Percentiles rank a stretch among this genome's conserved stretches.
Evolutionary conservation across 2,329 filamentous ascomycete genomes (phyloP).

Genomic region (Cladosporium velox): DNA sequence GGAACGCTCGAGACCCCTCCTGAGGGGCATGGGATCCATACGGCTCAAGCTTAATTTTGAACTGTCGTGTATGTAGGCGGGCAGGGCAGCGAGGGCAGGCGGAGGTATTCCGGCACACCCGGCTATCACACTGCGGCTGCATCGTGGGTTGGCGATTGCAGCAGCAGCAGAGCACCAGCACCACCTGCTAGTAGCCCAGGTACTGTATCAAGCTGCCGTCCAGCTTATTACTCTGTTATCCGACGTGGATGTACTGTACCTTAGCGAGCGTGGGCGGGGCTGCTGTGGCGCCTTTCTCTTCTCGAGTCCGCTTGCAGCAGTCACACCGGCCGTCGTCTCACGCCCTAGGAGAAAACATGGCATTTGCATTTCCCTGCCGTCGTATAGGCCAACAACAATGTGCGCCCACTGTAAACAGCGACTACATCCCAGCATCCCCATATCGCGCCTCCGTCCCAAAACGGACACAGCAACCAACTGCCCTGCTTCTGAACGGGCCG

Average conservation of each 20-base stretch:
- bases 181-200: background rate
- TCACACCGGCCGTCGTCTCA: constrained; percentile 4
- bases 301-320: background rate
- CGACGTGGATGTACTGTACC: background rate
- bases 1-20: background rate
- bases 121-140: background rate
- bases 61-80: background rate
- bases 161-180: background rate
- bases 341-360: background rate
- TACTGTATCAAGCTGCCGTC: background rate
- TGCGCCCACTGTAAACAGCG: background rate
- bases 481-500: constrained; percentile 6
- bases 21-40: background rate
- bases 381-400: background rate
- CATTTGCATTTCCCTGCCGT: background rate
- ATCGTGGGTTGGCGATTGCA: background rate
- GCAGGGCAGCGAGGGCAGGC: background rate
- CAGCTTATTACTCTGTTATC: background rate
- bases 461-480: background rate
- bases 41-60: background rate
- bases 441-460: background rate
- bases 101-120: background rate
- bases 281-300: background rate
- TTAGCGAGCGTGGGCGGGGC: constrained; percentile 8
- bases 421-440: background rate